These are phyloP conservation scores for Filobasidium wieringae DNA, from an alignment of 768 basidiomycete genomes.

Conservation along the genomic window DNA sequence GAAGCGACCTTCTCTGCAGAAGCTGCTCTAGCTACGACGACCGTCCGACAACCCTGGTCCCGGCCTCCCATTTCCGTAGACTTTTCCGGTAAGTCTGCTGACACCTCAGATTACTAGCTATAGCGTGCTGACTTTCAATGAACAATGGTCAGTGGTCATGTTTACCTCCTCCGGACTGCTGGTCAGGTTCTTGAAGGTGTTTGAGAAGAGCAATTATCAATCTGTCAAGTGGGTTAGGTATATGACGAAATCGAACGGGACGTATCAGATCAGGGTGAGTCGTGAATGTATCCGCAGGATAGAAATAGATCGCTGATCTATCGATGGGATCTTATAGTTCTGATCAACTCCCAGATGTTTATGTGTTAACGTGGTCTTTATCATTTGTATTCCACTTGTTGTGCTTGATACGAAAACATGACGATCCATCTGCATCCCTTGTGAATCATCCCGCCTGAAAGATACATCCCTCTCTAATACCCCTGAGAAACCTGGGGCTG, in stretches of 20 bases:
- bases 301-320: too few relatives aligned
- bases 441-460: too few relatives aligned
- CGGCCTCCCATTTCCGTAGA: slow-evolving; percentile 95
- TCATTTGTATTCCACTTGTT: background rate
- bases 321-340: too few relatives aligned
- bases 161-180: slow-evolving; percentile 92
- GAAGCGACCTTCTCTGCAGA: slow-evolving; percentile 75
- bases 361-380: too few relatives aligned
- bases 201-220: slow-evolving; percentile 88
- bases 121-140: background rate
- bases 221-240: slow-evolving; percentile 95
- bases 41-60: slow-evolving; percentile 90
- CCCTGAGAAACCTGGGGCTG: too few relatives aligned
- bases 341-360: too few relatives aligned
- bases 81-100: slow-evolving; percentile 49
- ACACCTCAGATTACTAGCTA: background rate
- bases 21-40: slow-evolving; percentile 75
- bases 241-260: slow-evolving; percentile 81
- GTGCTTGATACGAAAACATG: too few relatives aligned
- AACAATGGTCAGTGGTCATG: slow-evolving; percentile 65
- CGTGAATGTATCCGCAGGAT: too few relatives aligned
- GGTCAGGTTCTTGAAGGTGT: slow-evolving; percentile 94
- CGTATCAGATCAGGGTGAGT: slow-evolving; percentile 86
- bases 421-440: too few relatives aligned
- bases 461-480: too few relatives aligned